Percentiles rank a stretch among this genome's conserved stretches.
Evolutionary conservation across 2,329 filamentous ascomycete species (phyloP).

Genomic region (Bipolaris bicolor): DNA sequence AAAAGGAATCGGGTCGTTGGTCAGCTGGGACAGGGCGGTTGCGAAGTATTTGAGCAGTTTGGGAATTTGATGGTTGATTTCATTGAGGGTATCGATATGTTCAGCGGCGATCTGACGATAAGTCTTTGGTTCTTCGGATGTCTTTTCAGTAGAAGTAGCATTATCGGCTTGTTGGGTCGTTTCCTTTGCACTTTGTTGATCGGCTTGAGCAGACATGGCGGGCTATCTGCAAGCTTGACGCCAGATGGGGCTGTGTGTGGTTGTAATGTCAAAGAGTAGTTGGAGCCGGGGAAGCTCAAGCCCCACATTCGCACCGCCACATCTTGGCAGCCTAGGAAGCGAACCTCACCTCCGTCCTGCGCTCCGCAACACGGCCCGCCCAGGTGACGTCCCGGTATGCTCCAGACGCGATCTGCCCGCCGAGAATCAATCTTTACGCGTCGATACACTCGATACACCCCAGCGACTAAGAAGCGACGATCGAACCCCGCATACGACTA

Average conservation of each 20-base stretch:
- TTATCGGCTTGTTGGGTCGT: constrained; percentile 4
- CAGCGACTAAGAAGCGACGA: constrained; percentile 2
- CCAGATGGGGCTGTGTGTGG: not conserved
- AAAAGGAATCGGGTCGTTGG: constrained; percentile 57
- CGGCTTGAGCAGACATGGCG: constrained; percentile 24
- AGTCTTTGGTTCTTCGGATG: constrained; percentile 23
- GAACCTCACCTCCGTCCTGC: constrained; percentile 33
- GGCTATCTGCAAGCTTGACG: constrained; percentile 3
- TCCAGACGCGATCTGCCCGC: constrained; percentile 8
- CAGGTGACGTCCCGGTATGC: constrained; percentile 8
- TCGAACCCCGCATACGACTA: constrained; percentile 3
- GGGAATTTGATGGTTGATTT: constrained; percentile 38
- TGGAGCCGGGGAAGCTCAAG: constrained; percentile 9
- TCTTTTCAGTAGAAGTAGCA: not conserved
- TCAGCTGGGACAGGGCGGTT: constrained; percentile 72
- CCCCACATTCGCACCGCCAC: constrained; percentile 13
- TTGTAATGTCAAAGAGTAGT: not conserved
- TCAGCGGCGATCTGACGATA: constrained; percentile 41
- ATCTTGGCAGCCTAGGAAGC: constrained; percentile 27
- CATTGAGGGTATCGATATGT: constrained; percentile 42
- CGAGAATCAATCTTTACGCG: constrained; percentile 6
- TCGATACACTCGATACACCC: not conserved
- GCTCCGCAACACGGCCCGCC: constrained; percentile 27
- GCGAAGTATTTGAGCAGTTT: constrained; percentile 76
- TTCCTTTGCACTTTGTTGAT: constrained; percentile 6